Conservation (phyloP, 768 basidiomycete species). For the Hygrophoropsis aurantiaca region DNA sequence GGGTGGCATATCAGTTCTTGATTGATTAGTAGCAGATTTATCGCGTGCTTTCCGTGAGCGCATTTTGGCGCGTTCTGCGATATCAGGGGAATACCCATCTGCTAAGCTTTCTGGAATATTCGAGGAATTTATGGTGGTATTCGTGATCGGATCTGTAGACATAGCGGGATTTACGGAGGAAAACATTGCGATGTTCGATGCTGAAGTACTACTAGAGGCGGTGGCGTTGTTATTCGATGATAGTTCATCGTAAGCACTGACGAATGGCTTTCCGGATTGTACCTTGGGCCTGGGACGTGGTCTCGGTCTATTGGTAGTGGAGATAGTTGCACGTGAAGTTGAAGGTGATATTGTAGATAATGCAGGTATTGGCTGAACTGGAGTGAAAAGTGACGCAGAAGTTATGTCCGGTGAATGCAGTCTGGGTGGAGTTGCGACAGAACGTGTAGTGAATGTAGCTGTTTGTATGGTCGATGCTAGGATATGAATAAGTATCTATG, state of each 20-base stretch:
- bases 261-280: slow-evolving; percentile 10
- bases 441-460: slow-evolving; percentile 12
- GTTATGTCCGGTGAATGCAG: slow-evolving; percentile 5
- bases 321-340: slow-evolving; percentile 2
- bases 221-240: background rate
- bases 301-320: slow-evolving; percentile 11
- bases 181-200: slow-evolving; percentile 18
- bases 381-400: slow-evolving; percentile 28
- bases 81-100: slow-evolving; percentile 31
- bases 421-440: slow-evolving; percentile 13
- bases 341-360: slow-evolving; percentile 13
- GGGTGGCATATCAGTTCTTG: too few relatives aligned
- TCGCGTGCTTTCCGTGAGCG: slow-evolving; percentile 39
- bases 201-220: slow-evolving; percentile 6
- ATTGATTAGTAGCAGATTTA: background rate
- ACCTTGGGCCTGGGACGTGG: slow-evolving; percentile 34
- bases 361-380: slow-evolving; percentile 5
- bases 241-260: slow-evolving; percentile 13
- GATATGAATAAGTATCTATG: background rate
- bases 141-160: slow-evolving; percentile 20
- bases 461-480: slow-evolving; percentile 20
- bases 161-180: slow-evolving; percentile 12
- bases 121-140: slow-evolving; percentile 13
- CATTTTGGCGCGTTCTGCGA: slow-evolving; percentile 61
- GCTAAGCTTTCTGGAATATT: slow-evolving; percentile 8